These are phyloP conservation scores for Lachnellula suecica DNA, from an alignment of 2,329 filamentous ascomycete genomes.

Conservation along the genomic window DNA sequence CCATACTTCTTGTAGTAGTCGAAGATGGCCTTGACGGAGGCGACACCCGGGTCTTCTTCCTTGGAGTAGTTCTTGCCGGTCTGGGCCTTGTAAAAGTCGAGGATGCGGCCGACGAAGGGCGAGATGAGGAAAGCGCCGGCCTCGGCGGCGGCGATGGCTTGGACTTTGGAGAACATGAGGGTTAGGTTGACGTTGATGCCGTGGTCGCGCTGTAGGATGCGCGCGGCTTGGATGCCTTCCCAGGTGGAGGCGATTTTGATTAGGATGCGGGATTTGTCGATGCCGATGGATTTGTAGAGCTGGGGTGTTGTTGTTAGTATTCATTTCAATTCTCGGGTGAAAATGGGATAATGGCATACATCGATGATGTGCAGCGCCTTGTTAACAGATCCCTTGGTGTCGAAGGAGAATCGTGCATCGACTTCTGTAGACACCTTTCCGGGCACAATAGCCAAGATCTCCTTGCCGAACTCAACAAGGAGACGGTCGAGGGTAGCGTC, in stretches of 20 bases:
- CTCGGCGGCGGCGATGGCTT: slow-evolving; percentile 95
- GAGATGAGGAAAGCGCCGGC: slow-evolving; percentile 97
- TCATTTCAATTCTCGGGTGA: background rate
- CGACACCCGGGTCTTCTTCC: slow-evolving; percentile 92
- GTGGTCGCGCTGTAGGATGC: slow-evolving; percentile 94
- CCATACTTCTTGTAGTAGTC: slow-evolving; percentile 99
- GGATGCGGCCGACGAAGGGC: slow-evolving; percentile 97
- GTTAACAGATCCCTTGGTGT: slow-evolving; percentile 85
- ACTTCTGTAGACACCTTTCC: slow-evolving; percentile 99
- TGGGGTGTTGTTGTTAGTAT: slow-evolving; percentile 37
- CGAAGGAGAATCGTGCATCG: slow-evolving; percentile 93
- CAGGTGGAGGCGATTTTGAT: slow-evolving; percentile 99
- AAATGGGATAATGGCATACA: slow-evolving; percentile 52
- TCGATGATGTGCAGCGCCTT: slow-evolving; percentile 98
- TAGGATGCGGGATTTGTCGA: slow-evolving; percentile 89
- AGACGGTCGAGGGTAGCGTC: slow-evolving; percentile 90
- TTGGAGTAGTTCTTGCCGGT: slow-evolving; percentile 91
- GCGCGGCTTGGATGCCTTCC: slow-evolving; percentile 98
- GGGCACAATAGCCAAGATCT: slow-evolving; percentile 95
- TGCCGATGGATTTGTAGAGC: slow-evolving; percentile 92
- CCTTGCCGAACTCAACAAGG: slow-evolving; percentile 95
- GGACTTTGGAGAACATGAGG: slow-evolving; percentile 93
- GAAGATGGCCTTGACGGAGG: slow-evolving; percentile 91
- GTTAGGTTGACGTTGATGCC: slow-evolving; percentile 98
- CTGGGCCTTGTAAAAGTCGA: slow-evolving; percentile 98